A percentile compares a stretch with the other conserved stretches of the same genome.
Conservation (phyloP, 192 early-diverging fungal genomes). For the Spizellomyces sp. region DNA sequence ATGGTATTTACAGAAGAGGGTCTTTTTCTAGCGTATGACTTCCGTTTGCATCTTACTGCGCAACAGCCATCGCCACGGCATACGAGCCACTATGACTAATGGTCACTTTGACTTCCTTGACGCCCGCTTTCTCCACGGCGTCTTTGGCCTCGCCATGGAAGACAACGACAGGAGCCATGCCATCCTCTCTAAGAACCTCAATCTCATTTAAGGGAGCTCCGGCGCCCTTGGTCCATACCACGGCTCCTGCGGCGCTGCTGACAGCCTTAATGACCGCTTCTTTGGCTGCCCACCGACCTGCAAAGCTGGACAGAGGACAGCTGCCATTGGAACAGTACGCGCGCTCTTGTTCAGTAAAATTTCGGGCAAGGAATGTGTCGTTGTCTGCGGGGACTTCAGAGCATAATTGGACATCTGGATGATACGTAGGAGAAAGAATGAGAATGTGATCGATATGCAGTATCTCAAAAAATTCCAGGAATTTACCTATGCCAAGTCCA, state of each 20-base stretch:
- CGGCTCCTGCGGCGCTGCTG: constrained; percentile 57
- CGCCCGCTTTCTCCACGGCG: constrained; percentile 69
- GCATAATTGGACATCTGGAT: constrained; percentile 80
- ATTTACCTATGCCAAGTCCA: constrained; percentile 1
- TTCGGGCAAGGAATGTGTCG: constrained; percentile 84
- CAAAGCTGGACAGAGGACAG: constrained; percentile 80
- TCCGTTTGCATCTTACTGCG: constrained; percentile 18
- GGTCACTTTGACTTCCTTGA: constrained; percentile 79
- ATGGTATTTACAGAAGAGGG: no score
- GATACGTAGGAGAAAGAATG: no score
- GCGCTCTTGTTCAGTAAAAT: constrained; percentile 83
- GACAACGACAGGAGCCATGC: constrained; percentile 78
- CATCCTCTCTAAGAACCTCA: constrained; percentile 71
- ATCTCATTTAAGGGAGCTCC: constrained; percentile 89
- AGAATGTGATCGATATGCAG: no score
- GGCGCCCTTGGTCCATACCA: constrained; percentile 77
- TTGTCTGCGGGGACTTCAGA: constrained; percentile 81
- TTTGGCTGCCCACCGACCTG: constrained; percentile 95
- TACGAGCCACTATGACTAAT: constrained; percentile 92
- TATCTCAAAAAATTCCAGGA: no score
- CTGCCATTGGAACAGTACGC: constrained; percentile 74
- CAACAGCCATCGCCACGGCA: constrained; percentile 83
- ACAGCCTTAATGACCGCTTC: constrained; percentile 96
- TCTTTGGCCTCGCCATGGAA: constrained; percentile 82
- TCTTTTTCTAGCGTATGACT: no score